phyloP scores from a whole-genome alignment of 2,329 filamentous ascomycete species.

The Epichloe bromicola region DNA sequence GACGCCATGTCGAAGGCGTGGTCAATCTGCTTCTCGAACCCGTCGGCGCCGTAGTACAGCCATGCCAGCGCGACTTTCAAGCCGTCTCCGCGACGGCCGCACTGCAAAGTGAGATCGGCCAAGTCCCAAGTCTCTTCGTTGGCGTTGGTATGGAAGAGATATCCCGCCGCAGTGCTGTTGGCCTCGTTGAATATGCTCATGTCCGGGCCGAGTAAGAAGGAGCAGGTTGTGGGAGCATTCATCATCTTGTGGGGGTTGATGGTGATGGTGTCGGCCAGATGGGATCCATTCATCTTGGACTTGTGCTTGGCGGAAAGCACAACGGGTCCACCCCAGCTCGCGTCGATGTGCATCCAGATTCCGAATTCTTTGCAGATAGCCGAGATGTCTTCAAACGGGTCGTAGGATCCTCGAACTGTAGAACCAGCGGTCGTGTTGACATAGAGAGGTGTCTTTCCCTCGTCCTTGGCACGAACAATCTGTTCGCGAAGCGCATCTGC shows the following conservation, averaged over 20 bases:
- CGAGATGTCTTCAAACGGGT: slow-evolving; percentile 60
- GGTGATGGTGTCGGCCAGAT: slow-evolving; percentile 69
- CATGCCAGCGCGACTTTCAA: slow-evolving; percentile 82
- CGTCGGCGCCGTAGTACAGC: slow-evolving; percentile 72
- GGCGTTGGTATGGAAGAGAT: slow-evolving; percentile 57
- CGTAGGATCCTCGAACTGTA: slow-evolving; percentile 82
- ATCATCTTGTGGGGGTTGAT: slow-evolving; percentile 98
- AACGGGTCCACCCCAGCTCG: slow-evolving; percentile 76
- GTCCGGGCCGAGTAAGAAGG: slow-evolving; percentile 72
- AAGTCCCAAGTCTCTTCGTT: slow-evolving; percentile 66
- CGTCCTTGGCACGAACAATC: slow-evolving; percentile 45
- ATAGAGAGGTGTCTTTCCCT: slow-evolving; percentile 76
- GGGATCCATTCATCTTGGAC: slow-evolving; percentile 52
- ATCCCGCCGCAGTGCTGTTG: slow-evolving; percentile 78
- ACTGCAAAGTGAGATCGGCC: slow-evolving; percentile 86
- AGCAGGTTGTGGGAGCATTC: slow-evolving; percentile 79
- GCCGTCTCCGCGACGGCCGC: slow-evolving; percentile 72
- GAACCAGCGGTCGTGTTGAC: slow-evolving; percentile 94
- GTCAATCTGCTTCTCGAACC: slow-evolving; percentile 60
- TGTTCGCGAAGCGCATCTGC: slow-evolving; percentile 49
- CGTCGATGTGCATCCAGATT: slow-evolving; percentile 90
- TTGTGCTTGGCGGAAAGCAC: slow-evolving; percentile 58
- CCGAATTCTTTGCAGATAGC: slow-evolving; percentile 56
- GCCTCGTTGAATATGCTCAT: slow-evolving; percentile 64
- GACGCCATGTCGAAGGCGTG: slow-evolving; percentile 58